These are phyloP conservation scores for Leucocoprinus birnbaumii DNA, from an alignment of 768 basidiomycete genomes.

Conservation along the genomic window DNA sequence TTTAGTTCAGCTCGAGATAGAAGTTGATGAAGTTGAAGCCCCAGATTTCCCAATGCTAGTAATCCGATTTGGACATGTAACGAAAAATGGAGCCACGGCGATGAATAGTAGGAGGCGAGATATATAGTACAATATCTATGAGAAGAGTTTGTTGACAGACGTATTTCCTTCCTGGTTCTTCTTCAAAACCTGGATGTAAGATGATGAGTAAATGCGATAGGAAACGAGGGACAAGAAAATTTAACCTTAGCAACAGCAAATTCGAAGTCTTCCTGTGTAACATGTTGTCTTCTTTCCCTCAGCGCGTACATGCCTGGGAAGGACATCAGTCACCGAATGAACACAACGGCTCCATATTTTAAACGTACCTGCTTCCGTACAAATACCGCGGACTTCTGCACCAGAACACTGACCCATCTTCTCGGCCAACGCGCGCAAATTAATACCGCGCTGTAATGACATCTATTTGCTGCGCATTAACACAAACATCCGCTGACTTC, in stretches of 20 bases:
- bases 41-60: no score
- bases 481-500: neutral
- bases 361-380: constrained; percentile 86
- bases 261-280: constrained; percentile 98
- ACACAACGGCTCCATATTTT: neutral
- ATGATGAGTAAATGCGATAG: neutral
- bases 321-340: constrained; percentile 1
- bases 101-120: no score
- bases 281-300: constrained; percentile 92
- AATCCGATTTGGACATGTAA: no score
- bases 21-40: no score
- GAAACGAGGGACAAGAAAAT: constrained; percentile 14
- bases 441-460: constrained; percentile 97
- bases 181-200: constrained; percentile 70
- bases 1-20: no score
- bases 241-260: constrained; percentile 98
- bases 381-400: constrained; percentile 96
- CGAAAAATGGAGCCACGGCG: no score
- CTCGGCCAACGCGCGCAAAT: constrained; percentile 92
- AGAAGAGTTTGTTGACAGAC: constrained; percentile 92
- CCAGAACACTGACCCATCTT: constrained; percentile 99
- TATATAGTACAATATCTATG: constrained; percentile 53
- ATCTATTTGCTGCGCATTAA: constrained; percentile 50
- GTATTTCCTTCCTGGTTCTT: constrained; percentile 96
- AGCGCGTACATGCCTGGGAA: constrained; percentile 90